Evolutionary conservation across 805 yeast genomes (phyloP), one percentile per base, ranked within the genome.

Genomic region (Lachancea sp.): DNA sequence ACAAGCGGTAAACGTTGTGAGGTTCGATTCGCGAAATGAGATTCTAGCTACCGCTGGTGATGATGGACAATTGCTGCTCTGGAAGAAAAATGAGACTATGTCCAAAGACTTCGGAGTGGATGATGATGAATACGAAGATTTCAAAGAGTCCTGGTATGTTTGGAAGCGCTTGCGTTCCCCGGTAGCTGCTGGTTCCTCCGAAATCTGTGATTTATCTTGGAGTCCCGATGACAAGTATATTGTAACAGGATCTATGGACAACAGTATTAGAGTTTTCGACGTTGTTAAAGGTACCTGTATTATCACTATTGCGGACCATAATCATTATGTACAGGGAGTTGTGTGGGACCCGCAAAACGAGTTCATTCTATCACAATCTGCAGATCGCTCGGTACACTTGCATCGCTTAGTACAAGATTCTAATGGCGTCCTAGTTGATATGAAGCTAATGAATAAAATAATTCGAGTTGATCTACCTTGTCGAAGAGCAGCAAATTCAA

Each of bases 251-350:
- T 80, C 95, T 12, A 87, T 90, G 86, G 97, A 92, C 62, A 86
- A 87, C 52, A 70, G 78, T 6, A 75, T 88, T 8, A 68, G 95
- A 34, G 70, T 90, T 0, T 86, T 79, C 52, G 72, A 73, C 46
- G 75, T 74, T 4, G 53, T 58, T 1, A 70, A 70, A 2, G 92
- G 90, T 77, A 49, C 68, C 80, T 45, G 75, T 76, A 5, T 50
- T 5, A 43, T 45, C 7, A 45, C 42, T 19, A 37, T 42, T 25
- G 41, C 51, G 6, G 86, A 83, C 43, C 97, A 92, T 61, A 68
- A 69, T 34, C 96, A 89, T 60, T 90, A 86, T 52, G 94, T 92
- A 2, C 99, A 92, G 62, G 99, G 99, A 2, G 90, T 92, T 4
- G 70, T 83, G 0, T 92, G 97, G 97, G 98, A 92, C 58, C 98